A percentile compares a stretch with the other conserved stretches of the same genome.
These are phyloP conservation scores for Trifolium subterraneum DNA, from an alignment of 306 rosid species.

Conservation along the genomic window DNA sequence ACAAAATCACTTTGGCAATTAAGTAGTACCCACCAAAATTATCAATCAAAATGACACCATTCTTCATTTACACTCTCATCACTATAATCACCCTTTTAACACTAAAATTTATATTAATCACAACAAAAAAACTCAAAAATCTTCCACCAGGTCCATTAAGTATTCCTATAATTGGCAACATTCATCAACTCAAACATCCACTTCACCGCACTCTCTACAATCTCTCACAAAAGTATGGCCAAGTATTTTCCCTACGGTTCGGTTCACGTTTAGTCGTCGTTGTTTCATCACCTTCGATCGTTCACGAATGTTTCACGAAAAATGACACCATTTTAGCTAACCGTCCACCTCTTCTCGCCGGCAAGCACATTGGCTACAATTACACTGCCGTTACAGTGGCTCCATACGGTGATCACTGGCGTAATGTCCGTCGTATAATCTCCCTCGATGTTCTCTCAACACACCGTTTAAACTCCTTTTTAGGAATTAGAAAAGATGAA, in stretches of 20 bases:
- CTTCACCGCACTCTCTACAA: slow-evolving; percentile 37
- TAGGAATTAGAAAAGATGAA: slow-evolving; percentile 28
- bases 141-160: slow-evolving; percentile 41
- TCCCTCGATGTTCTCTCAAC: slow-evolving; percentile 38
- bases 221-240: slow-evolving; percentile 33
- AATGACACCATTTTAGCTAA: slow-evolving; percentile 40
- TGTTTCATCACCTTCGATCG: slow-evolving; percentile 34
- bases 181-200: slow-evolving; percentile 37
- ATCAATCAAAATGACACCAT: slow-evolving; percentile 27
- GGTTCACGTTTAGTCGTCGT: slow-evolving; percentile 40
- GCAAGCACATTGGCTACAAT: slow-evolving; percentile 40
- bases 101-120: slow-evolving; percentile 12
- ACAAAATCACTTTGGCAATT: background rate
- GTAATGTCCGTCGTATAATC: slow-evolving; percentile 40
- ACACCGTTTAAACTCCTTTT: slow-evolving; percentile 38
- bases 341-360: slow-evolving; percentile 35
- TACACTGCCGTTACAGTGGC: slow-evolving; percentile 21
- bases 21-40: background rate
- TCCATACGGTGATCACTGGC: slow-evolving; percentile 46
- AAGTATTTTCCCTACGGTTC: slow-evolving; percentile 40
- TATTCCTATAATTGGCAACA: slow-evolving; percentile 42
- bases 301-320: slow-evolving; percentile 42
- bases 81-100: background rate
- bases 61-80: slow-evolving; percentile 17
- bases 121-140: slow-evolving; percentile 27